Evolutionary conservation across 306 rosid species (phyloP).

Genomic region (Quercus ilex): DNA sequence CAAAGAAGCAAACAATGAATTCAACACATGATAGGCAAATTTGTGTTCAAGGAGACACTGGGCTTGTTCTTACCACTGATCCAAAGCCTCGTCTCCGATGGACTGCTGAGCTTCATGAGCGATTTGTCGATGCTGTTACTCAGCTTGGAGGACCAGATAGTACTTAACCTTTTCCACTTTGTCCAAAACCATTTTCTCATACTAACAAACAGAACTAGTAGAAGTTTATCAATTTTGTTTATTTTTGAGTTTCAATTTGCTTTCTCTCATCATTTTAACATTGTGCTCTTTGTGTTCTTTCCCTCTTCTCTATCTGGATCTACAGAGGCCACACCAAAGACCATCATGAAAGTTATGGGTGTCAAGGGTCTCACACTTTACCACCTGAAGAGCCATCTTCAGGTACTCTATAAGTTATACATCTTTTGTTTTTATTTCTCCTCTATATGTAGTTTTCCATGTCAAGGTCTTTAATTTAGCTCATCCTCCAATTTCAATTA

Average conservation of each 20-base stretch:
- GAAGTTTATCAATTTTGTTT: neutral
- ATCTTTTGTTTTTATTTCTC: neutral
- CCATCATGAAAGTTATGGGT: neutral
- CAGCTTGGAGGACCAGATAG: slow-evolving; percentile 12
- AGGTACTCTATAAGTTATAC: neutral
- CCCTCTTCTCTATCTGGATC: neutral
- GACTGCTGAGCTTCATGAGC: slow-evolving; percentile 6
- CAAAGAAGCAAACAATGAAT: neutral
- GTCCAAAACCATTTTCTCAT: neutral
- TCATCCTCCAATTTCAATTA: neutral
- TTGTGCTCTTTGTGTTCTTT: neutral
- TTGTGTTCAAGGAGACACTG: neutral
- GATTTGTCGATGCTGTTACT: slow-evolving; percentile 4
- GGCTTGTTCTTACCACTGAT: neutral
- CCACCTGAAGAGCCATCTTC: slow-evolving; percentile 1
- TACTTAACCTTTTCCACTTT: slow-evolving; percentile 2
- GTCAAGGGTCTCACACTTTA: neutral
- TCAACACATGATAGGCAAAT: neutral
- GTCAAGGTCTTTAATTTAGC: neutral
- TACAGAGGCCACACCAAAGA: neutral
- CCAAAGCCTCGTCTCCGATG: slow-evolving; percentile 3
- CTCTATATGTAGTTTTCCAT: neutral
- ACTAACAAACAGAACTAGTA: neutral
- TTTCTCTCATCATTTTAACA: neutral
- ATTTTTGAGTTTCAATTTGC: neutral